Conservation (phyloP, 1,284 basidiomycete genomes). For the Ceratobasidium sp. region DNA sequence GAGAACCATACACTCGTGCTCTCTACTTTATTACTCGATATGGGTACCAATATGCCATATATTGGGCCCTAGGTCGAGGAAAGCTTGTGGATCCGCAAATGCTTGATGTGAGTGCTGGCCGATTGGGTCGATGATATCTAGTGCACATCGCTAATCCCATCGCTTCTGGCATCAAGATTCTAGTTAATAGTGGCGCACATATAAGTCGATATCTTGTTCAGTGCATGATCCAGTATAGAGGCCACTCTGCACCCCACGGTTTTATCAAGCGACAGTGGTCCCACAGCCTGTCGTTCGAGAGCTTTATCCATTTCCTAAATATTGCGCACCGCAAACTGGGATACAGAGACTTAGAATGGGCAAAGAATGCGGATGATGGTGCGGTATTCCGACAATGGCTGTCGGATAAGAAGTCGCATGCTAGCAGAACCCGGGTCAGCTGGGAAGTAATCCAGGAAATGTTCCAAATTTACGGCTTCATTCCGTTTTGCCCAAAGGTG, state of each 20-base stretch:
- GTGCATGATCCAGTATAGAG: slow-evolving; percentile 76
- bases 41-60: slow-evolving; percentile 71
- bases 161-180: slow-evolving; percentile 56
- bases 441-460: slow-evolving; percentile 70
- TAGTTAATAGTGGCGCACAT: slow-evolving; percentile 73
- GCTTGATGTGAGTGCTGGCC: slow-evolving; percentile 63
- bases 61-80: slow-evolving; percentile 70
- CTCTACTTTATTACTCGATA: slow-evolving; percentile 76
- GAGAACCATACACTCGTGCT: slow-evolving; percentile 74
- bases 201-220: slow-evolving; percentile 77
- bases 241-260: slow-evolving; percentile 65
- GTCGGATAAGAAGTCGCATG: slow-evolving; percentile 67
- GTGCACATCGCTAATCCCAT: neutral
- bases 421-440: slow-evolving; percentile 60
- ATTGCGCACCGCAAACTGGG: slow-evolving; percentile 56
- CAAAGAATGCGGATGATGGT: slow-evolving; percentile 72
- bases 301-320: slow-evolving; percentile 68
- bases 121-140: slow-evolving; percentile 6
- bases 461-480: slow-evolving; percentile 76
- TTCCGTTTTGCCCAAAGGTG: slow-evolving; percentile 74
- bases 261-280: slow-evolving; percentile 77
- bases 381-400: slow-evolving; percentile 66
- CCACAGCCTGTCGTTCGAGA: slow-evolving; percentile 63
- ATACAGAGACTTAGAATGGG: slow-evolving; percentile 32
- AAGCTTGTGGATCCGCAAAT: slow-evolving; percentile 68